A percentile compares a stretch with the other conserved stretches of the same genome.
Conservation (phyloP, 164 flowering plant species). For the Amborella trichopoda region DNA sequence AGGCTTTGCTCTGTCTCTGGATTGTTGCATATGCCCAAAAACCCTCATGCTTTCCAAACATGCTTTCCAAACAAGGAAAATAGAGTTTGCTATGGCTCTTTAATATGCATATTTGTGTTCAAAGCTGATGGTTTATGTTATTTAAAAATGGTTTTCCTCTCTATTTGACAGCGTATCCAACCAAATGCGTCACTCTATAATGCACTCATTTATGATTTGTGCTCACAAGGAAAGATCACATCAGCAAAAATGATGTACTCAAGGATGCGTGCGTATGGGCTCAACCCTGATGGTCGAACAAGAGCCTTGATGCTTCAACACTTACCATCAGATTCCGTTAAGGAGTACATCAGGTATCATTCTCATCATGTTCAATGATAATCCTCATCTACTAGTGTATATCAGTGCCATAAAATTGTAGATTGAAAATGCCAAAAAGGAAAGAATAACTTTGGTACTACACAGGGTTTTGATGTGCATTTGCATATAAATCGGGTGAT, state of each 20-base stretch:
- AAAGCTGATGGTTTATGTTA: not conserved
- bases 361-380: too few species aligned
- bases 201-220: constrained; percentile 71
- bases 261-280: constrained; percentile 43
- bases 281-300: constrained; percentile 78
- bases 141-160: not conserved
- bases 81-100: not conserved
- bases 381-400: too few species aligned
- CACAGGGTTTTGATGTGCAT: too few species aligned
- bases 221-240: constrained; percentile 38
- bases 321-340: constrained; percentile 15
- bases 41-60: not conserved
- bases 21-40: not conserved
- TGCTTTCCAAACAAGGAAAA: not conserved
- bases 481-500: too few species aligned
- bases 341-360: constrained; percentile 7
- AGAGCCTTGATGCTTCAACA: constrained; percentile 74
- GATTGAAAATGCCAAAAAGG: too few species aligned
- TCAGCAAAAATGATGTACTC: constrained; percentile 54
- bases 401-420: too few species aligned
- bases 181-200: constrained; percentile 63
- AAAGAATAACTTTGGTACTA: too few species aligned
- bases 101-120: not conserved
- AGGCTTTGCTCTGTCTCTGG: not conserved
- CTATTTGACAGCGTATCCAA: constrained; percentile 24